Evolutionary conservation across 176 grass and related monocot genomes (phyloP), one percentile per base, ranked within the genome.

Genomic region (Eremochloa ophiuroides): DNA sequence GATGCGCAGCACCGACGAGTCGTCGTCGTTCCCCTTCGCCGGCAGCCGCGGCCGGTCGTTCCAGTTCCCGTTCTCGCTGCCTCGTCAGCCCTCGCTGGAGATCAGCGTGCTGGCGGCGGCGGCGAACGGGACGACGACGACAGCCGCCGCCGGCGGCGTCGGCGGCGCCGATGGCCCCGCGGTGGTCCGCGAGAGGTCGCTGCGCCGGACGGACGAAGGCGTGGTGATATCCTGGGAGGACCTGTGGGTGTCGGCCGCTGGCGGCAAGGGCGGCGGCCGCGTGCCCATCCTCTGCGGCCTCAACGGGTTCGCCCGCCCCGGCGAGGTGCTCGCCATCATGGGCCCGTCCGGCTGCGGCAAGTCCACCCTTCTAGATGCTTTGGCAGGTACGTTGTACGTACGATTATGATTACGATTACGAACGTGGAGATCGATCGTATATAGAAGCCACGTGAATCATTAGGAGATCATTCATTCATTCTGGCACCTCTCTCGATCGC

Each of bases 301-400:
- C 63, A 98, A 69, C 42, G 96, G 96, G 2, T 95, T 88, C 28
- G 96, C 93, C 1, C 76, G 43, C 46, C 90, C 90, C 53, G 90
- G 92, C n/a, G 86, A 94, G 90, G 44, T 98, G 16, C 78, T 98
- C 70, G 90, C 92, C 62, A 91, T 98, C 81, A 98, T 95, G 96
- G 95, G 93, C 1, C 96, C 96, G 34, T 98, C 96, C 22, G 96
- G 96, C 55, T 95, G 92, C 78, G 96, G 96, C 78, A 98, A 98
- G 58, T 98, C 95, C 31, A 98, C 95, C 0, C 95, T 98, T 84
- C 88, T 98, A 0, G 95, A 98, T 72, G 69, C 95, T n/a, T 65
- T 98, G 59, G 95, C 95, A 86, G 95, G 95, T 93, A 80, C 3
- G n/a, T n/a, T n/a, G n/a, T n/a, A n/a, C n/a, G n/a, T n/a, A n/a